Percentiles rank a stretch among this genome's conserved stretches.
phyloP scores from a whole-genome alignment of 2,329 filamentous ascomycete species.

The Apiospora arundinis region DNA sequence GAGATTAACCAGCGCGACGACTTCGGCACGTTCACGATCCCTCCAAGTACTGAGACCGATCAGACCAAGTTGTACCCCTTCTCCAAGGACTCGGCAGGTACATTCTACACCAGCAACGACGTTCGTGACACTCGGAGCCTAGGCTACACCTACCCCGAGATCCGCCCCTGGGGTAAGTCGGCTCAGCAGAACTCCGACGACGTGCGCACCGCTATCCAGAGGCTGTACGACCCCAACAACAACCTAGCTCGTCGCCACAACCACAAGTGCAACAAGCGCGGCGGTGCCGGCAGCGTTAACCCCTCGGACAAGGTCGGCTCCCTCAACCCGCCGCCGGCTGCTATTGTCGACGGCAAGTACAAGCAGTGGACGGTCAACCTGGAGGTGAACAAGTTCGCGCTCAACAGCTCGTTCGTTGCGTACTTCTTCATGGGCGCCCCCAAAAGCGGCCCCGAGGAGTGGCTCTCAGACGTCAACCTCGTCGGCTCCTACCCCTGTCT shows the following conservation, averaged over 20 bases:
- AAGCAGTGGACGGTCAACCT: slow-evolving; percentile 18
- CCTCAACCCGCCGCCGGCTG: slow-evolving; percentile 15
- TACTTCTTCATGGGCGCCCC: slow-evolving; percentile 23
- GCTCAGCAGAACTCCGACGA: slow-evolving; percentile 13
- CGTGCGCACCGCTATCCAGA: slow-evolving; percentile 18
- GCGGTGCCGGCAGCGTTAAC: neutral
- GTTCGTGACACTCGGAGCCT: slow-evolving; percentile 14
- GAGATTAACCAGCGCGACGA: neutral
- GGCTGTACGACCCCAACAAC: slow-evolving; percentile 20
- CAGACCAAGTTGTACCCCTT: slow-evolving; percentile 19
- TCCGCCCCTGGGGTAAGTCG: slow-evolving; percentile 21
- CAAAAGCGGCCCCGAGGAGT: neutral
- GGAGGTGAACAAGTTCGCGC: slow-evolving; percentile 22
- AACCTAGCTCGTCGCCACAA: slow-evolving; percentile 5
- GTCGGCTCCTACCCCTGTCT: slow-evolving; percentile 20
- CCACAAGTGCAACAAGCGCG: slow-evolving; percentile 2
- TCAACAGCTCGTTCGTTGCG: slow-evolving; percentile 18
- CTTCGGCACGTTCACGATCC: slow-evolving; percentile 14
- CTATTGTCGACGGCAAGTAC: slow-evolving; percentile 22
- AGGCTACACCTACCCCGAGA: slow-evolving; percentile 24
- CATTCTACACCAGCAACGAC: slow-evolving; percentile 22
- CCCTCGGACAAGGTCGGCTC: neutral
- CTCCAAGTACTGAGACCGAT: neutral
- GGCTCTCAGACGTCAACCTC: slow-evolving; percentile 16
- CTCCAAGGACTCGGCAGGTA: neutral